Evolutionary conservation across 768 basidiomycete genomes (phyloP), one percentile per base, ranked within the genome.

Genomic region (Boletus subparvulus): DNA sequence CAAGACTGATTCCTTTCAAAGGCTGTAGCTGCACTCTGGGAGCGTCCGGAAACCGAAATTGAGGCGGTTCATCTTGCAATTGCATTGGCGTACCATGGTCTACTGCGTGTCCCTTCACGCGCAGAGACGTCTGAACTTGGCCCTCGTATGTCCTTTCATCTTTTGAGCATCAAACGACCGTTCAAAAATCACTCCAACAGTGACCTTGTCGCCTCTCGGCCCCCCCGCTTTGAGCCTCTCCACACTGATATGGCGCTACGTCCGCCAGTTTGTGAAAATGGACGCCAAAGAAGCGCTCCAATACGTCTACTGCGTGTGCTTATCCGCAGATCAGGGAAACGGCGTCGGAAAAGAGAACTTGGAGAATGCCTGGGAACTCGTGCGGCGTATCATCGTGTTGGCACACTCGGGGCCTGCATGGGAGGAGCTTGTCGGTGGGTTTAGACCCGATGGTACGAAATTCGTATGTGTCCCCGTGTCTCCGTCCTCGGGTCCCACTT

Each of bases 61-160:
- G 97, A 98, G 68, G 95, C 94, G 0, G 90, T 98, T 5, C 97
- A 99, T 71, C 79, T 98, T 26, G 94, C 92, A 1, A 88, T 97
- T 62, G 92, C 88, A 4, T 77, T 99, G 52, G 85, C 92, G 0
- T 99, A 98, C 69, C 94, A 98, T 67, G 97, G 96, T 2, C 75
- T 99, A 5, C 73, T 99, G 21, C 83, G 94, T 11, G 85, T 95
- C 0, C 90, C 96, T 7, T 81, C 88, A 9, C 78, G 85, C 7
- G 84, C 88, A 3, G 91, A 94, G 67, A 86, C 88, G 5, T 90
- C 90, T 2, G 93, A 96, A 52, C 86, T 87, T 73, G 91, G 83
- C 40, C 94, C 83, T 61, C 69, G 94, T 95, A 73, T 63, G 87
- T 80, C 33, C 11, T 42, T 43, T 46, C 16, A 24, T 46, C 43